Percentiles rank a stretch among this genome's conserved stretches.
phyloP scores from a whole-genome alignment of 164 flowering plant species.

The Chloranthus sessilifolius region DNA sequence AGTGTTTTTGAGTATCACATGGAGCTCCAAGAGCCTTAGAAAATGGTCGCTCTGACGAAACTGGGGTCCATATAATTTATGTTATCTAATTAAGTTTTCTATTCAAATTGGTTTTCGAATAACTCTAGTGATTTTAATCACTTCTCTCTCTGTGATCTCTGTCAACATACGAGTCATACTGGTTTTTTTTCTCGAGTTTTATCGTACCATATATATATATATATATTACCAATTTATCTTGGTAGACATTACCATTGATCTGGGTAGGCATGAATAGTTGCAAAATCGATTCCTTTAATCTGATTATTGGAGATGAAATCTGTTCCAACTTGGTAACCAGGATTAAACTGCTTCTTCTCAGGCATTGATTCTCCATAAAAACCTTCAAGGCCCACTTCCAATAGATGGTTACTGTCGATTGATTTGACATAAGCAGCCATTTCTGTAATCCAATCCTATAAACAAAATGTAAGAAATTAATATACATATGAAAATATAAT shows the following conservation, averaged over 20 bases:
- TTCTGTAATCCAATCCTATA: conserved; percentile 24
- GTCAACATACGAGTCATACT: too few relatives aligned
- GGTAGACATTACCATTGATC: conserved; percentile 32
- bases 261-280: conserved; percentile 46
- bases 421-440: conserved; percentile 45
- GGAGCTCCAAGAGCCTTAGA: too few relatives aligned
- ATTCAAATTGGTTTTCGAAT: too few relatives aligned
- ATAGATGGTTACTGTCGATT: conserved; percentile 38
- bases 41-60: too few relatives aligned
- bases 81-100: too few relatives aligned
- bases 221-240: too few relatives aligned
- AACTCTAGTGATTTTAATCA: too few relatives aligned
- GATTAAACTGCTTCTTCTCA: conserved; percentile 28
- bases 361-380: conserved; percentile 46
- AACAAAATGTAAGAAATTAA: not conserved
- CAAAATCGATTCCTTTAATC: conserved; percentile 31
- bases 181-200: too few relatives aligned
- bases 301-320: conserved; percentile 48
- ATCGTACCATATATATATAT: too few relatives aligned
- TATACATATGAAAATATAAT: not conserved
- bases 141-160: too few relatives aligned
- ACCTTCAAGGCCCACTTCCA: conserved; percentile 56
- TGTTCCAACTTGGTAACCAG: conserved; percentile 24
- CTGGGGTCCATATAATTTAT: too few relatives aligned
- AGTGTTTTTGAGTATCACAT: too few relatives aligned